Evolutionary conservation across 2,329 filamentous ascomycete species (phyloP).

Genomic region (Colletotrichum sp.): DNA sequence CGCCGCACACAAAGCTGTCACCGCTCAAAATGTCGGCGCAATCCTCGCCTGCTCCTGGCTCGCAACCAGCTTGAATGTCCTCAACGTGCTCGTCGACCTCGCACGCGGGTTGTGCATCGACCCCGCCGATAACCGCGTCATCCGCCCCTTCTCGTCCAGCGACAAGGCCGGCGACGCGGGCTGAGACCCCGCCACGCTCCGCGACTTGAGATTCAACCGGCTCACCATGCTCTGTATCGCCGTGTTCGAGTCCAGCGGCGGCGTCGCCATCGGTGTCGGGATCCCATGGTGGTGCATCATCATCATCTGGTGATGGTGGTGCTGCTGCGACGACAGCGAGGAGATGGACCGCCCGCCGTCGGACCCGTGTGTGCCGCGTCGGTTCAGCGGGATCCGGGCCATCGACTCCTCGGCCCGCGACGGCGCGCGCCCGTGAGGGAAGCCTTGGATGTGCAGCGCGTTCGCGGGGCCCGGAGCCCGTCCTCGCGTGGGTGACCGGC

Average conservation of each 20-base stretch:
- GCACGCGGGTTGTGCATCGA: not conserved
- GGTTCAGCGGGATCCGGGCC: conserved; percentile 18
- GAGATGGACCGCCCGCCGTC: conserved; percentile 7
- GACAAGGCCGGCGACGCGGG: conserved; percentile 24
- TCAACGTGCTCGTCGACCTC: conserved; percentile 24
- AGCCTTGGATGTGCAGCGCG: conserved; percentile 3
- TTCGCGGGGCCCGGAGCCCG: not conserved
- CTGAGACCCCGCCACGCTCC: conserved; percentile 21
- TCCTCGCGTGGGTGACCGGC: conserved; percentile 27
- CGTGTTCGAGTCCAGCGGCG: conserved; percentile 29
- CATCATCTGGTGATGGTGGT: not conserved
- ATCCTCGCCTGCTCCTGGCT: conserved; percentile 9
- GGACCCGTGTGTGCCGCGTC: conserved; percentile 20
- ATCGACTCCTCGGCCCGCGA: conserved; percentile 8
- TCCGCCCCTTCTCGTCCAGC: conserved; percentile 11
- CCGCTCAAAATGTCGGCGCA: conserved; percentile 2
- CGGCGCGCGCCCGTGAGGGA: conserved; percentile 22
- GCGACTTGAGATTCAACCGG: conserved; percentile 36
- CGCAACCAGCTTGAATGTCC: conserved; percentile 25
- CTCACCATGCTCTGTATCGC: conserved; percentile 37
- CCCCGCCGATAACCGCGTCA: conserved; percentile 1
- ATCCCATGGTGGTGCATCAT: conserved; percentile 4
- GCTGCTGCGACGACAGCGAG: not conserved
- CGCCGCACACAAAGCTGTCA: accelerated
- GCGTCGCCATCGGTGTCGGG: conserved; percentile 26